Percentiles rank a stretch among this genome's conserved stretches.
Conservation (phyloP, 441 rosid species). For the Eugenia klotzschiana region DNA sequence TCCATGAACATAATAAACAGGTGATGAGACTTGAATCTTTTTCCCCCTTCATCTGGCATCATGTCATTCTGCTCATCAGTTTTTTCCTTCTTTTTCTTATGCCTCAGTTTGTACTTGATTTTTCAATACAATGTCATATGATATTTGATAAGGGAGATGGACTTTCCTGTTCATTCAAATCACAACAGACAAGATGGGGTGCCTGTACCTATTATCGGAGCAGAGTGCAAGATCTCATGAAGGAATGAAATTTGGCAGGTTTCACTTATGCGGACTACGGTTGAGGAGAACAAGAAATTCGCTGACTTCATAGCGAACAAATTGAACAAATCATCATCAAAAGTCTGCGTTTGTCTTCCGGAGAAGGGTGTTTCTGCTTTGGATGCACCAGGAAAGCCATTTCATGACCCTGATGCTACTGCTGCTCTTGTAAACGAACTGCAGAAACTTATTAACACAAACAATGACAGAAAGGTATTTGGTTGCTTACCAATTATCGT, state of each 20-base stretch:
- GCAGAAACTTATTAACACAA: constrained; percentile 37
- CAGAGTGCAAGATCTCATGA: neutral
- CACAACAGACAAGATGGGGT: neutral
- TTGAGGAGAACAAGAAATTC: constrained; percentile 63
- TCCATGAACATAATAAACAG: constrained; percentile 72
- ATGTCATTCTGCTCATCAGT: neutral
- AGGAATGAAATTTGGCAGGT: constrained; percentile 29
- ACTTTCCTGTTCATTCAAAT: neutral
- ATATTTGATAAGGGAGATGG: neutral
- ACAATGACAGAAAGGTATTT: constrained; percentile 53
- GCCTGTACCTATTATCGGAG: neutral
- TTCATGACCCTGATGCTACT: constrained; percentile 73
- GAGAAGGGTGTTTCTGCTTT: constrained; percentile 71
- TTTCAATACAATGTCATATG: neutral
- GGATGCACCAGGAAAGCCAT: constrained; percentile 68
- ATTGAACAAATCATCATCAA: constrained; percentile 56
- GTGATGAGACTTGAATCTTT: constrained; percentile 15
- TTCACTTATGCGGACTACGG: constrained; percentile 66
- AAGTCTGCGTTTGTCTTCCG: constrained; percentile 58
- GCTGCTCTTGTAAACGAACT: constrained; percentile 48
- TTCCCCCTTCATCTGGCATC: neutral
- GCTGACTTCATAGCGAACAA: constrained; percentile 72
- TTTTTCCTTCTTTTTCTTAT: neutral
- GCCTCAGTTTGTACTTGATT: neutral
- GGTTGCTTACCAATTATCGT: constrained; percentile 1